phyloP scores from a whole-genome alignment of 345 rosid genomes.

The Pugionium dolabratum region DNA sequence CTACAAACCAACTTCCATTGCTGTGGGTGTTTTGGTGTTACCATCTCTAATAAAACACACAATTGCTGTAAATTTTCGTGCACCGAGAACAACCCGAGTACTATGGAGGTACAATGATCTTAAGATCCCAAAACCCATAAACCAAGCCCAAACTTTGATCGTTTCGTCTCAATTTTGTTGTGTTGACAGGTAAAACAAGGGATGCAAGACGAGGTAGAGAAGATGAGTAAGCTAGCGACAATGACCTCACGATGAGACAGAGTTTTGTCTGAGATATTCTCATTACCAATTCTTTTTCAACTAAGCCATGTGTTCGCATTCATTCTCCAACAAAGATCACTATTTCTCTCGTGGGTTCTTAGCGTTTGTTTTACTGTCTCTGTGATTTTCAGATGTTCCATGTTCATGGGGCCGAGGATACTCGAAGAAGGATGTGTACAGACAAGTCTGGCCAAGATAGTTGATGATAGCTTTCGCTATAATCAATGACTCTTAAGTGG shows the following conservation, averaged over 20 bases:
- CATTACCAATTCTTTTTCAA: slow-evolving; percentile 75
- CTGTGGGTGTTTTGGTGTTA: slow-evolving; percentile 77
- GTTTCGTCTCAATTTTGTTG: slow-evolving; percentile 5
- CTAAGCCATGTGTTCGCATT: slow-evolving; percentile 48
- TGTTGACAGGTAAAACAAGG: slow-evolving; percentile 28
- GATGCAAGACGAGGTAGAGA: slow-evolving; percentile 24
- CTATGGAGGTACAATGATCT: slow-evolving; percentile 18
- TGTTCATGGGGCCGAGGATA: slow-evolving; percentile 95
- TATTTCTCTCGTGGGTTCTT: slow-evolving; percentile 5
- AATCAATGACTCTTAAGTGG: neutral
- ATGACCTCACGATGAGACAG: slow-evolving; percentile 57
- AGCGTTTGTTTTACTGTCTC: neutral
- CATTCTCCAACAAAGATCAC: neutral
- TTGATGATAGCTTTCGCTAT: neutral
- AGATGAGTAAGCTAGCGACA: slow-evolving; percentile 59
- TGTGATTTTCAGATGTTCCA: slow-evolving; percentile 62
- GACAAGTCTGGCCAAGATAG: slow-evolving; percentile 80
- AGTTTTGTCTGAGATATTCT: slow-evolving; percentile 50
- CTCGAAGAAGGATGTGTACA: slow-evolving; percentile 71
- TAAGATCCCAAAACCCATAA: neutral
- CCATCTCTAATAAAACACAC: slow-evolving; percentile 43
- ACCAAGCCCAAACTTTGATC: slow-evolving; percentile 8
- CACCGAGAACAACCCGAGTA: slow-evolving; percentile 38
- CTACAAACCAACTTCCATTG: slow-evolving; percentile 9
- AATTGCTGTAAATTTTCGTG: slow-evolving; percentile 57